Conservation (phyloP, 257 asterid species). For the Solanum sitiens region DNA sequence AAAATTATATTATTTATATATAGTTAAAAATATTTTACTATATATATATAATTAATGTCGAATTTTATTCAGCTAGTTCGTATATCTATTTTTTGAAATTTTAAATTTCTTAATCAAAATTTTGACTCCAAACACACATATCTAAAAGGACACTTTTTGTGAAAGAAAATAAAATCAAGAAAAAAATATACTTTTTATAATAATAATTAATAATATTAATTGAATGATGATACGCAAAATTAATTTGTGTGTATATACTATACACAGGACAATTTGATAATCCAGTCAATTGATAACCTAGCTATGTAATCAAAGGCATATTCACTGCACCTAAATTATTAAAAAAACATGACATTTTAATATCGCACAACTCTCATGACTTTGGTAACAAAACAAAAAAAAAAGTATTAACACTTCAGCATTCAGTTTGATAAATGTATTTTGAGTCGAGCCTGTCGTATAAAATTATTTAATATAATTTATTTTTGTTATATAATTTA, state of each 20-base stretch:
- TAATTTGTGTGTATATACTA: background rate
- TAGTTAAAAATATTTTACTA: no score
- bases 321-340: background rate
- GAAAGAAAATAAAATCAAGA: no score
- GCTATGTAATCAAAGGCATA: background rate
- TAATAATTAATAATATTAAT: background rate
- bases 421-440: no score
- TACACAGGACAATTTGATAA: background rate
- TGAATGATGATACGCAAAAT: background rate
- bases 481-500: no score
- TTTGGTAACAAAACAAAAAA: background rate
- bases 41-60: no score
- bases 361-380: background rate
- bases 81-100: no score
- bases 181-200: no score
- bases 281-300: background rate
- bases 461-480: fast-evolving
- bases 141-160: no score
- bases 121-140: no score
- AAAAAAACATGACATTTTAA: background rate
- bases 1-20: no score
- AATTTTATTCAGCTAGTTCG: no score
- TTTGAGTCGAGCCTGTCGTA: background rate
- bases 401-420: background rate
- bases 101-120: no score